phyloP scores from a whole-genome alignment of 345 rosid genomes.

The Pelargonium nanum region DNA sequence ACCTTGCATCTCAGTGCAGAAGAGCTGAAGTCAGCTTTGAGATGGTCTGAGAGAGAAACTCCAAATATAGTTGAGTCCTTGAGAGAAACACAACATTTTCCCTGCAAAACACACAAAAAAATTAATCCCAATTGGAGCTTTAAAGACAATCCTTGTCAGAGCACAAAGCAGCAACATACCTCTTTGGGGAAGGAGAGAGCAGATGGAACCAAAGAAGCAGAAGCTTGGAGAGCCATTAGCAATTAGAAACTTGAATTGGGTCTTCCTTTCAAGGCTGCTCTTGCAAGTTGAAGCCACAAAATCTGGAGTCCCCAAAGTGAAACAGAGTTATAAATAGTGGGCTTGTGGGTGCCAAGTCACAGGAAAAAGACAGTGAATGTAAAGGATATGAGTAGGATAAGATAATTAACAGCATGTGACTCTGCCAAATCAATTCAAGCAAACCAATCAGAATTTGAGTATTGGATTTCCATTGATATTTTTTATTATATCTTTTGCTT shows the following conservation, averaged over 20 bases:
- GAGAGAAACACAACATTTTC: slow-evolving; percentile 37
- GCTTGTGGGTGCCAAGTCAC: background rate
- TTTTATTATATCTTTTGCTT: slow-evolving; percentile 8
- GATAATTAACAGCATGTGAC: slow-evolving; percentile 27
- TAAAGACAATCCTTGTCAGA: too few relatives aligned
- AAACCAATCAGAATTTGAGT: slow-evolving; percentile 42
- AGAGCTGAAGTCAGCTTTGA: slow-evolving; percentile 41
- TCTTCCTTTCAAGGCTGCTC: too few relatives aligned
- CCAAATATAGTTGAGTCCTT: slow-evolving; percentile 74
- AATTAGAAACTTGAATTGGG: too few relatives aligned
- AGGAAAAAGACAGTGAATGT: background rate
- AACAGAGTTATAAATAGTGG: background rate
- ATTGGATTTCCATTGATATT: slow-evolving; percentile 45
- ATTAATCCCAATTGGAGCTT: background rate
- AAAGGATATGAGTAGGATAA: slow-evolving; percentile 23
- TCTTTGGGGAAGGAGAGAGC: slow-evolving; percentile 48
- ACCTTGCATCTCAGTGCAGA: slow-evolving; percentile 66
- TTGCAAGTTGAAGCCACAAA: background rate
- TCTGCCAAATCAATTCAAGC: slow-evolving; percentile 35
- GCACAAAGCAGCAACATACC: slow-evolving; percentile 23
- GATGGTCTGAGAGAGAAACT: slow-evolving; percentile 51
- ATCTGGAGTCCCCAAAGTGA: background rate
- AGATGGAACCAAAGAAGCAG: slow-evolving; percentile 56
- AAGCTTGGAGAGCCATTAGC: slow-evolving; percentile 72
- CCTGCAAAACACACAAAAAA: slow-evolving; percentile 30